Percentiles rank a stretch among this genome's conserved stretches.
These are phyloP conservation scores for Trichoderma sp. DNA, from an alignment of 2,329 filamentous ascomycete species.

Conservation along the genomic window DNA sequence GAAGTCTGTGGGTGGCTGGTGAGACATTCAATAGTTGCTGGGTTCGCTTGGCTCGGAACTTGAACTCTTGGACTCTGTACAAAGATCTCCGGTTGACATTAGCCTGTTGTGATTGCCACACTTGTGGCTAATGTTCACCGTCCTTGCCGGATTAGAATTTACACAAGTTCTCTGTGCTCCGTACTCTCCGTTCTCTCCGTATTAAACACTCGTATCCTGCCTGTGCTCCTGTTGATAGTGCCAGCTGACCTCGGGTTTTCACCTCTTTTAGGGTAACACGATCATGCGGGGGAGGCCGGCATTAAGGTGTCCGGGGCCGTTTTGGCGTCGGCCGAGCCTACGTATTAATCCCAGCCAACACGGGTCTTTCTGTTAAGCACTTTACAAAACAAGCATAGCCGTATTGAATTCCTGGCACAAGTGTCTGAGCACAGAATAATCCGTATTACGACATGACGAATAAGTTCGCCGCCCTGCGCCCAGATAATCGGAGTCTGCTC, in stretches of 20 bases:
- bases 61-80: neutral
- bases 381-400: neutral
- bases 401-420: neutral
- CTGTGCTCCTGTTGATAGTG: neutral
- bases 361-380: neutral
- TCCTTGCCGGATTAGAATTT: neutral
- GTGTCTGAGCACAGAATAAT: neutral
- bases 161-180: neutral
- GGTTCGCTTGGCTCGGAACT: fast-evolving
- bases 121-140: neutral
- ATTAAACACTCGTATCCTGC: neutral
- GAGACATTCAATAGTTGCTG: neutral
- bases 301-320: neutral
- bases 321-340: neutral
- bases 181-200: neutral
- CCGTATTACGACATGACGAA: neutral
- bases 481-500: neutral
- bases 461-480: neutral
- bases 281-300: neutral
- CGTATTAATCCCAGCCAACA: neutral
- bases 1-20: neutral
- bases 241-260: neutral
- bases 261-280: neutral
- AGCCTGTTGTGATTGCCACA: neutral
- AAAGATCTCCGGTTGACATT: neutral